phyloP scores from a whole-genome alignment of 2,329 filamentous ascomycete genomes.

The Leptographium lundbergii region DNA sequence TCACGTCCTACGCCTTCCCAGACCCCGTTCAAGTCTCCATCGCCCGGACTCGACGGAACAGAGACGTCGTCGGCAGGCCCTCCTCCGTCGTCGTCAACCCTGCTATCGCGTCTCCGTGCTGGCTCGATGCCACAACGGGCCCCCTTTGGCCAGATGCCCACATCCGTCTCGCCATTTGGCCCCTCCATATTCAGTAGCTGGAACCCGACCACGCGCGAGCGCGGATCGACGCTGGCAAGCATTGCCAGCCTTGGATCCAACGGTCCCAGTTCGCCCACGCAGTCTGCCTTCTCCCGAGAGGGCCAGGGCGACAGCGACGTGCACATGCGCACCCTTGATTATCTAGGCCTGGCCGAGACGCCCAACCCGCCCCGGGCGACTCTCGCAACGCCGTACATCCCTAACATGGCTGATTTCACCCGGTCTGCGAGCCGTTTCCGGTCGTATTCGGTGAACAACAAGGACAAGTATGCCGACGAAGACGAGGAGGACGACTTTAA shows the following conservation, averaged over 20 bases:
- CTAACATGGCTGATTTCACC: slow-evolving; percentile 62
- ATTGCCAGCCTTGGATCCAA: slow-evolving; percentile 85
- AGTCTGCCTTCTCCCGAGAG: slow-evolving; percentile 76
- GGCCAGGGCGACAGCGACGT: slow-evolving; percentile 79
- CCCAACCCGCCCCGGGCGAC: slow-evolving; percentile 69
- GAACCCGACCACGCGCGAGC: slow-evolving; percentile 61
- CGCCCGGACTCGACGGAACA: slow-evolving; percentile 37
- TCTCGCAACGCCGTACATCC: slow-evolving; percentile 61
- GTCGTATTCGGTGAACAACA: slow-evolving; percentile 97
- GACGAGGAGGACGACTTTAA: slow-evolving; percentile 62
- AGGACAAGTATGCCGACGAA: slow-evolving; percentile 88
- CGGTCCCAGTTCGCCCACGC: slow-evolving; percentile 73
- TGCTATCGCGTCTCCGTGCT: slow-evolving; percentile 75
- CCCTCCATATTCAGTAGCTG: slow-evolving; percentile 85
- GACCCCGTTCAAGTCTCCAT: slow-evolving; percentile 68
- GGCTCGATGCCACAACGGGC: slow-evolving; percentile 89
- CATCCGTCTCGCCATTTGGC: slow-evolving; percentile 60
- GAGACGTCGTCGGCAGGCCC: slow-evolving; percentile 15
- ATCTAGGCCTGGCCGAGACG: slow-evolving; percentile 87
- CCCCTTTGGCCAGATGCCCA: slow-evolving; percentile 43
- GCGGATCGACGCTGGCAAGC: slow-evolving; percentile 72
- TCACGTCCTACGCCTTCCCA: slow-evolving; percentile 77
- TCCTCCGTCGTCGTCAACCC: slow-evolving; percentile 47
- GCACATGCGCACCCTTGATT: slow-evolving; percentile 81
- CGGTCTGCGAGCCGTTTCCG: slow-evolving; percentile 78